A percentile compares a stretch with the other conserved stretches of the same genome.
Evolutionary conservation across 2,329 filamentous ascomycete genomes (phyloP).

Genomic region (Diaporthe capsici): DNA sequence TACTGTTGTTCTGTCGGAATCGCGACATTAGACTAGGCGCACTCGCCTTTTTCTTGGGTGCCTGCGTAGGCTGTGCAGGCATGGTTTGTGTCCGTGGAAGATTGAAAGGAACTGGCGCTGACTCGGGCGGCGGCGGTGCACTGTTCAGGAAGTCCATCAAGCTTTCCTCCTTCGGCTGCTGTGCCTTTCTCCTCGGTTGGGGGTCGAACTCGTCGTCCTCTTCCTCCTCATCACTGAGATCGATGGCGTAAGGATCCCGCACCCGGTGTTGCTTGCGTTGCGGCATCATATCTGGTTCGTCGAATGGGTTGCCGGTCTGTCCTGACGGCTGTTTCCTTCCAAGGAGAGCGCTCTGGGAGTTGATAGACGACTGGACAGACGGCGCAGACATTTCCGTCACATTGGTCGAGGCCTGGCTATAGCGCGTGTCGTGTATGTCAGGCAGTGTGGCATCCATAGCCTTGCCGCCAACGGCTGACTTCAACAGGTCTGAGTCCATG

Average conservation of each 20-base stretch:
- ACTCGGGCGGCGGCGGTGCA: slow-evolving; percentile 74
- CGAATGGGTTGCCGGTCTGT: slow-evolving; percentile 50
- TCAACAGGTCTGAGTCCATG: slow-evolving; percentile 87
- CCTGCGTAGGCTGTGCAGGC: slow-evolving; percentile 49
- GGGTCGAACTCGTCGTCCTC: slow-evolving; percentile 64
- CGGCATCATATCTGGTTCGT: slow-evolving; percentile 71
- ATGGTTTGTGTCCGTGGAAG: slow-evolving; percentile 51
- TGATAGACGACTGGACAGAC: slow-evolving; percentile 75
- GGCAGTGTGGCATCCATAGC: slow-evolving; percentile 71
- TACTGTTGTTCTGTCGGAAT: slow-evolving; percentile 60
- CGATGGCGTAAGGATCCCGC: slow-evolving; percentile 94
- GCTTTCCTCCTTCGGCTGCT: slow-evolving; percentile 72
- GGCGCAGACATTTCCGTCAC: slow-evolving; percentile 70
- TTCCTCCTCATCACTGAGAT: slow-evolving; percentile 79
- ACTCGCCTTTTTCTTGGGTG: slow-evolving; percentile 73
- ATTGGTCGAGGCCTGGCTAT: slow-evolving; percentile 69
- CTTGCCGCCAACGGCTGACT: slow-evolving; percentile 65
- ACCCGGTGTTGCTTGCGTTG: slow-evolving; percentile 82
- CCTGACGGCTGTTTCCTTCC: slow-evolving; percentile 51
- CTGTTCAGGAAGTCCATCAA: slow-evolving; percentile 81
- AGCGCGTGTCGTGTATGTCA: slow-evolving; percentile 68
- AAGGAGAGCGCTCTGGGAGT: slow-evolving; percentile 82
- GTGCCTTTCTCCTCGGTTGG: slow-evolving; percentile 59
- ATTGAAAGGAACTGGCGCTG: slow-evolving; percentile 53
- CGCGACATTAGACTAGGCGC: slow-evolving; percentile 73